Base-by-base conservation (phyloP, 2,329 filamentous ascomycete species). In the Neopestalotiopsis rosae region DNA sequence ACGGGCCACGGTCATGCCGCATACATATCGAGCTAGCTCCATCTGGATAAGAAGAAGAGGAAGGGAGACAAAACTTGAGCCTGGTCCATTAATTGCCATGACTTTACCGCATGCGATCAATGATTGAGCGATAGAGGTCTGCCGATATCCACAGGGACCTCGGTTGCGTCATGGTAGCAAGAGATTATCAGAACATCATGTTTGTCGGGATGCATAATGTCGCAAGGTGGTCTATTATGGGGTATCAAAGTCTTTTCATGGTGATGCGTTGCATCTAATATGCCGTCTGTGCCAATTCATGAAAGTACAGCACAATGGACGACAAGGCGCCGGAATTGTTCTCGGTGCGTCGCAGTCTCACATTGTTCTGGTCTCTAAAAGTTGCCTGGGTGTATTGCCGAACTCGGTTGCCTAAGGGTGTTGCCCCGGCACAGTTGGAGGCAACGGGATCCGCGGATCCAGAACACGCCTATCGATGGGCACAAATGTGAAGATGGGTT, bases 401-500 rank as follows among this genome's bases (percentile, higher is more conserved):
- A 14, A 12, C 17, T 13, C 5, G 59, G 34, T 38, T 10, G 34
- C 34, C 61, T 24, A 64, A 24, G 61, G 61, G n/a, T 64, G 61
- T 20, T 64, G 65, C 2, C 65, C 65, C 32, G 66, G 66, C 10
- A 67, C 30, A 20, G 30, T 49, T 5, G 57, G 72, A 4, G 74
- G 75, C 24, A 75, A 71, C 1, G 74, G 69, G 24, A 78, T 75
- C 34, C 76, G 69, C 9, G 77, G 77, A 62, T 79, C 78, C 45
- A 79, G 75, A 13, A 75, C 72, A 20, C 73, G 73, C 7, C 78
- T 71, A 32, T 93, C 81, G 90, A 98, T 90, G 64, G 88, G 84
- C 74, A 90, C 85, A 82, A 98, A 98, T 78, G 97, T 94, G 75
- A 98, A 98, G 4, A 97, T 85, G 49, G 87, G 91, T 68, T 91